Evolutionary conservation across 257 asterid genomes (phyloP).

Genomic region (Marsdenia floribunda): DNA sequence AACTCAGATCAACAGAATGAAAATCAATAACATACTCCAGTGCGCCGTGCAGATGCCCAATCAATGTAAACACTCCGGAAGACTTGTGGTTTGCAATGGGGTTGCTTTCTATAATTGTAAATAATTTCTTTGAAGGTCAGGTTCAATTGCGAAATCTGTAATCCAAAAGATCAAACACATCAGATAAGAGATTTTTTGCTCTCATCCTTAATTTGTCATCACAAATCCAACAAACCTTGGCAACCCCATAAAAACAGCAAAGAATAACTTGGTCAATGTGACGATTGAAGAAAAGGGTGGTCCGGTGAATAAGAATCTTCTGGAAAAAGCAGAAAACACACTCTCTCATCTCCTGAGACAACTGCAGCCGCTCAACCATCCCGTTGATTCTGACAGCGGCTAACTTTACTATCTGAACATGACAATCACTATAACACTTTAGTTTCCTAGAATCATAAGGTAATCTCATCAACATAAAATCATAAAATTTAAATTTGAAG

Average conservation of each 20-base stretch:
- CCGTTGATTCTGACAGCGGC: constrained; percentile 98
- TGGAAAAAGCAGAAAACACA: constrained; percentile 79
- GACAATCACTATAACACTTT: background rate
- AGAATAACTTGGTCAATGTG: constrained; percentile 95
- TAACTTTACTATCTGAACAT: constrained; percentile 66
- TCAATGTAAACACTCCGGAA: constrained; percentile 44
- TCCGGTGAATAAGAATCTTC: constrained; percentile 73
- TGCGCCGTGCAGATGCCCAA: constrained; percentile 31
- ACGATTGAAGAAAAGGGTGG: constrained; percentile 73
- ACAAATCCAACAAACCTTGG: constrained; percentile 49
- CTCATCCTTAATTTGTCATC: constrained; percentile 6
- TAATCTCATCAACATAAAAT: background rate
- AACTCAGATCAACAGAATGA: constrained; percentile 9
- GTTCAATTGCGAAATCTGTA: constrained; percentile 68
- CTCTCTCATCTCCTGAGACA: constrained; percentile 81
- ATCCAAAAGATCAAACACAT: constrained; percentile 12
- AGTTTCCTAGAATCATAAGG: background rate
- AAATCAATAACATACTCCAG: constrained; percentile 37
- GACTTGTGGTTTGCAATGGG: constrained; percentile 47
- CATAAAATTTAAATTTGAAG: background rate
- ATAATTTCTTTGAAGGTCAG: constrained; percentile 44
- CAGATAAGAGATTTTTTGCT: constrained; percentile 13
- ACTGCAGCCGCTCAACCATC: constrained; percentile 93
- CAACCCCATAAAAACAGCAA: constrained; percentile 97
- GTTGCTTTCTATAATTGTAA: constrained; percentile 41